Conservation (phyloP, 768 basidiomycete genomes). For the Paxillus involutus region DNA sequence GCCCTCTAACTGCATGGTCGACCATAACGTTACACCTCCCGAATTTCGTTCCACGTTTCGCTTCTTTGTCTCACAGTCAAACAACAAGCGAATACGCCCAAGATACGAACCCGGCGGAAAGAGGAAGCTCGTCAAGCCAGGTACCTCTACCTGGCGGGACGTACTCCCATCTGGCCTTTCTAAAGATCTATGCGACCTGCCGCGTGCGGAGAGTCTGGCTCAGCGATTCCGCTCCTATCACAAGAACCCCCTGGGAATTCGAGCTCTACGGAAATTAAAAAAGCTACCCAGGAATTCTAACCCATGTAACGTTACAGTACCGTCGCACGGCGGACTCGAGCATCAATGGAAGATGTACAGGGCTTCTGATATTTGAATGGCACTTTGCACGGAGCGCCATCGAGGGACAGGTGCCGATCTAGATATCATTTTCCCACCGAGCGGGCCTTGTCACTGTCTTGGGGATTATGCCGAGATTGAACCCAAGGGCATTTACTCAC, state of each 20-base stretch:
- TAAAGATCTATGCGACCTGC: constrained; percentile 79
- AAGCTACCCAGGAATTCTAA: too few relatives aligned
- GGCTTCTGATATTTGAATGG: constrained; percentile 15
- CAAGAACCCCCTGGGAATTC: constrained; percentile 74
- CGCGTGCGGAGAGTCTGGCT: constrained; percentile 78
- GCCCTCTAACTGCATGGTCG: constrained; percentile 66
- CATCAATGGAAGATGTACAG: constrained; percentile 15
- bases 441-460: too few relatives aligned
- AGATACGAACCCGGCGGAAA: constrained; percentile 21
- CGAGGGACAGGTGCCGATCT: constrained; percentile 18
- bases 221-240: constrained; percentile 51
- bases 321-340: constrained; percentile 18
- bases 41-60: constrained; percentile 59
- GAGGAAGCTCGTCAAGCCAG: constrained; percentile 17
- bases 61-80: constrained; percentile 40
- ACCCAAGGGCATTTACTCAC: not conserved
- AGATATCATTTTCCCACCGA: constrained; percentile 13
- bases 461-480: constrained; percentile 18
- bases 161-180: constrained; percentile 67
- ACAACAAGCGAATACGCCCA: constrained; percentile 21
- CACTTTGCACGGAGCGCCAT: constrained; percentile 12
- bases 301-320: constrained; percentile 16
- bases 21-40: constrained; percentile 64
- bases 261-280: constrained; percentile 56
- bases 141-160: constrained; percentile 45